Evolutionary conservation across 1,284 basidiomycete species (phyloP).

Genomic region (Puccinia triticina): DNA sequence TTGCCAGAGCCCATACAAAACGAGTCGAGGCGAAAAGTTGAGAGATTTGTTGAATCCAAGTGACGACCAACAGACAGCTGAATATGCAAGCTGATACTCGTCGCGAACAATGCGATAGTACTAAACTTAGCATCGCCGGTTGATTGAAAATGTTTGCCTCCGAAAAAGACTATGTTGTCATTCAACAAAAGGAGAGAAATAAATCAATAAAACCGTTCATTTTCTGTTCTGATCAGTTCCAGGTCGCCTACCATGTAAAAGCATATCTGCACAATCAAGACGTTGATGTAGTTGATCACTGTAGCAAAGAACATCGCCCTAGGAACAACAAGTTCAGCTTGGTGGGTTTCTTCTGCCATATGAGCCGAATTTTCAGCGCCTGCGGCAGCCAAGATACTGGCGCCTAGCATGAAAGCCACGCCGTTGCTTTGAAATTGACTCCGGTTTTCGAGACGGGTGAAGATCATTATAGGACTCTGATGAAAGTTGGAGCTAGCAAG

Average conservation of each 20-base stretch:
- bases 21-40: constrained; percentile 42
- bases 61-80: constrained; percentile 29
- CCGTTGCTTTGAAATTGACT: constrained; percentile 43
- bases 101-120: constrained; percentile 37
- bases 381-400: constrained; percentile 19
- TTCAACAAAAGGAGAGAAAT: neutral
- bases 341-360: constrained; percentile 44
- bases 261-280: constrained; percentile 25
- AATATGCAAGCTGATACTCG: constrained; percentile 36
- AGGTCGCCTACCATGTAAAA: constrained; percentile 7
- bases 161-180: constrained; percentile 22
- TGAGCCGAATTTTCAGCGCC: constrained; percentile 43
- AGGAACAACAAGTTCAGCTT: constrained; percentile 28
- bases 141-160: constrained; percentile 22
- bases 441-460: constrained; percentile 33
- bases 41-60: constrained; percentile 15
- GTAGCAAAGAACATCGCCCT: constrained; percentile 43
- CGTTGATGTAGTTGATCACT: constrained; percentile 34
- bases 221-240: neutral
- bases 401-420: constrained; percentile 27
- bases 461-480: constrained; percentile 19
- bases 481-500: constrained; percentile 40
- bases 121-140: constrained; percentile 29
- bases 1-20: constrained; percentile 49
- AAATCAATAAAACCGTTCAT: neutral